Base-by-base conservation (phyloP, 352 stramenopile genomes). In the Aphanomyces cochlioides region DNA sequence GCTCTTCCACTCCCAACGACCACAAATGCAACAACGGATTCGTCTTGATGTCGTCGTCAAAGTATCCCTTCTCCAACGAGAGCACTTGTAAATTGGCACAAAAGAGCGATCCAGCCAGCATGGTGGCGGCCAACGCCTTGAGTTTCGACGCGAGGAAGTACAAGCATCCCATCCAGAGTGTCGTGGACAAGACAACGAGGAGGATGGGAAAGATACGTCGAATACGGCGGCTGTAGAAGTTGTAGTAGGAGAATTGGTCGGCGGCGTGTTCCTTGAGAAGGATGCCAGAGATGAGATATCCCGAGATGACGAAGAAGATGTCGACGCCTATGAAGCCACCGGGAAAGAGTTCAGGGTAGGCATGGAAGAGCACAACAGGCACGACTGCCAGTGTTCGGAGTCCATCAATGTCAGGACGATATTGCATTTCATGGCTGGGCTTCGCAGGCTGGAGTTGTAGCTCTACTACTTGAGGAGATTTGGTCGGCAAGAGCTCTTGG, bases 1-100 rank as follows among this genome's bases (percentile, higher is more conserved):
- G 67, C 54, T 72, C 67, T 36, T 72, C 67, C n/a, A 72, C 67
- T 5, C 67, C 67, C 5, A 72, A 54, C 13, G 67, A 72, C 67
- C 67, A 72, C 40, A 72, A 36, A 56, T 72, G 67, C 10, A 72
- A 34, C 56, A 72, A 39, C 39, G 67, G 40, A 40, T 72, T 68
- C 21, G 13, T 13, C 64, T 70, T 61, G 34, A 67, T 47, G 36
- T 36, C 45, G 34, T 17, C 67, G 54, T 66, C 67, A 58, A 72
- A 72, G 10, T 68, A 72, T n/a, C 67, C 67, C 34, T 61, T 17
- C 5, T 72, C 45, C 13, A 66, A 28, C 37, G 67, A 58, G 10
- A 72, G 56, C 7, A 72, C 13, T 34, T 72, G 67, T 0, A 72
- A 4, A 36, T 72, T 72, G 17, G 67, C 67, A 50, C 43, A 50